Evolutionary conservation across 2,329 filamentous ascomycete genomes (phyloP).

Genomic region (Clonostachys sp.): DNA sequence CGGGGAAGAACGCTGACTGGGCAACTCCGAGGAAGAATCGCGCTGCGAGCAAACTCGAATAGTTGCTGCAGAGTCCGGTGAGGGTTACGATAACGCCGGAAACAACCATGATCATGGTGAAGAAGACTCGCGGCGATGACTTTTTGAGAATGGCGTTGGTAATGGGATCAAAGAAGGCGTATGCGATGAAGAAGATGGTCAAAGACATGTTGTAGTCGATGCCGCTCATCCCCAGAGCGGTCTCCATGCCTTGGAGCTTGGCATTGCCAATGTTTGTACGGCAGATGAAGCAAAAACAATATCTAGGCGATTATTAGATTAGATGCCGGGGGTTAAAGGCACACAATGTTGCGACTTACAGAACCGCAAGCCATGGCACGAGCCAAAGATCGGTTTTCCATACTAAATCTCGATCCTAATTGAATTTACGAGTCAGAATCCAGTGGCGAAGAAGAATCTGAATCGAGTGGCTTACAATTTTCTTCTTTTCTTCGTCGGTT

Average conservation of each 20-base stretch:
- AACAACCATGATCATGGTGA: constrained; percentile 48
- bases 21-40: constrained; percentile 68
- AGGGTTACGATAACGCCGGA: constrained; percentile 38
- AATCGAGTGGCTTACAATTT: too few relatives aligned
- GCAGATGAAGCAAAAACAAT: constrained; percentile 37
- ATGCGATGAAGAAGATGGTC: constrained; percentile 54
- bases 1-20: constrained; percentile 35
- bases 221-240: constrained; percentile 49
- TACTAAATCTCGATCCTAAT: too few relatives aligned
- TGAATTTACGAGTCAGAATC: too few relatives aligned
- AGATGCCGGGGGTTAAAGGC: too few relatives aligned
- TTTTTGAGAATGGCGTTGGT: constrained; percentile 51
- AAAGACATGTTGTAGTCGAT: constrained; percentile 63
- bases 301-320: constrained; percentile 10
- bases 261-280: constrained; percentile 42
- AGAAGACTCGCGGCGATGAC: constrained; percentile 28
- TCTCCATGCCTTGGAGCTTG: constrained; percentile 25
- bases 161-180: constrained; percentile 50
- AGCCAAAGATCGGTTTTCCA: constrained; percentile 40
- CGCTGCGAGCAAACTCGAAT: constrained; percentile 60
- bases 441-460: too few relatives aligned
- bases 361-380: constrained; percentile 58
- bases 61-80: constrained; percentile 29
- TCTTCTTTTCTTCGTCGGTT: too few relatives aligned
- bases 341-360: constrained; percentile 37